Evolutionary conservation across 768 basidiomycete genomes (phyloP).

Genomic region (Amanita rimosa): DNA sequence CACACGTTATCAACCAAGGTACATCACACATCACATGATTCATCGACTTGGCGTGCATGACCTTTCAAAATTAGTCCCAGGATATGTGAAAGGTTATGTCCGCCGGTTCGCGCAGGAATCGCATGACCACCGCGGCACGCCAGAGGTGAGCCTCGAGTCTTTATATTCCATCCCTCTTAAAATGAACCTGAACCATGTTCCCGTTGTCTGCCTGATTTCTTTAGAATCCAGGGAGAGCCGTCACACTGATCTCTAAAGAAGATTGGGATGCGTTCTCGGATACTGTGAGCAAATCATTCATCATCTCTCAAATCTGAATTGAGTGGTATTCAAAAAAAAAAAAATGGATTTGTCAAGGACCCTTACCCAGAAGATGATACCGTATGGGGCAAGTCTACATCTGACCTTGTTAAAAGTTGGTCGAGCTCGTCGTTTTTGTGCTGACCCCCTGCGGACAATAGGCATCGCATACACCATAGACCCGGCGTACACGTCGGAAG

Average conservation of each 20-base stretch:
- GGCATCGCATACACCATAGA: constrained; percentile 87
- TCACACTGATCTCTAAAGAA: constrained; percentile 79
- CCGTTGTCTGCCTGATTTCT: too few species aligned
- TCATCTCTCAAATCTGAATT: background rate
- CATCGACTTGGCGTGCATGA: background rate
- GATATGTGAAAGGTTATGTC: constrained; percentile 86
- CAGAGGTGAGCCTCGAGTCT: constrained; percentile 42
- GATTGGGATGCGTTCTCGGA: constrained; percentile 75
- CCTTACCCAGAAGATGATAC: constrained; percentile 60
- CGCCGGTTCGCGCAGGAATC: constrained; percentile 86
- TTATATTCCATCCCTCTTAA: too few species aligned
- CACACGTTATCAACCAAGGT: constrained; percentile 67
- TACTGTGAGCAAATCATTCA: constrained; percentile 50
- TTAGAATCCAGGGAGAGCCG: constrained; percentile 79
- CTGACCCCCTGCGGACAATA: constrained; percentile 14
- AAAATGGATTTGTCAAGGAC: constrained; percentile 35
- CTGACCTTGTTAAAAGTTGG: background rate
- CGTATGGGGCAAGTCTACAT: constrained; percentile 62
- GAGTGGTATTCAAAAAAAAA: background rate
- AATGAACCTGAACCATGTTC: too few species aligned
- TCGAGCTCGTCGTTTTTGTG: background rate
- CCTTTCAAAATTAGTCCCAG: constrained; percentile 44
- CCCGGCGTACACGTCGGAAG: constrained; percentile 59
- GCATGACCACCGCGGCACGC: constrained; percentile 89
- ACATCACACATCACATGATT: background rate